Evolutionary conservation across 495 filamentous ascomycete species (phyloP).

Genomic region (Penicillium canescens): DNA sequence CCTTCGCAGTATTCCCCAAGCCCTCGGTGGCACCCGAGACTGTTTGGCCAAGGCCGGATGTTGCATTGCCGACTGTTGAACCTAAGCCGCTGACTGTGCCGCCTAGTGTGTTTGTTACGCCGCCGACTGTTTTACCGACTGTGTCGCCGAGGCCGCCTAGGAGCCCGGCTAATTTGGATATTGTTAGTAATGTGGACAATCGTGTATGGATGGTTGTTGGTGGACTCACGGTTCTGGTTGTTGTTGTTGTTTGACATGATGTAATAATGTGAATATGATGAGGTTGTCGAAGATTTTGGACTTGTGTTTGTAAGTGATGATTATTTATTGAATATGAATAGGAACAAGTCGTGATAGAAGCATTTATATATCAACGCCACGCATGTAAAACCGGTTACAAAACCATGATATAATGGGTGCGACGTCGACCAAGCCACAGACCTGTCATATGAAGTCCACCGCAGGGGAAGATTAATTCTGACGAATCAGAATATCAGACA

Average conservation of each 20-base stretch:
- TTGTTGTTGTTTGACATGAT: constrained; percentile 1
- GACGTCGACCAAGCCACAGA: constrained; percentile 16
- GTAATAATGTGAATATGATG: neutral
- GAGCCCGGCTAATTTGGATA: constrained; percentile 19
- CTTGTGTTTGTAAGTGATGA: no score
- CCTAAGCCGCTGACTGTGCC: constrained; percentile 33
- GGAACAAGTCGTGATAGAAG: neutral
- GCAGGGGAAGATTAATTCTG: neutral
- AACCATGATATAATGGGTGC: constrained; percentile 29
- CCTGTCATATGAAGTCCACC: constrained; percentile 8
- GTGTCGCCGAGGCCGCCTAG: constrained; percentile 37
- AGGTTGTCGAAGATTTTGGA: neutral
- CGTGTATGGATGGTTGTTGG: neutral
- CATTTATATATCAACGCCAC: constrained; percentile 1
- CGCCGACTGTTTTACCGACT: constrained; percentile 37
- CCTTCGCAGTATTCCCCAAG: constrained; percentile 35
- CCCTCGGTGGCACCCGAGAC: constrained; percentile 34
- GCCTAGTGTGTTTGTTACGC: constrained; percentile 37
- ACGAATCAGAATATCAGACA: neutral
- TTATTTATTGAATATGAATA: neutral
- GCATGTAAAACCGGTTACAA: constrained; percentile 13
- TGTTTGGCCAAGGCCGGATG: constrained; percentile 34
- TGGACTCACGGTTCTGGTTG: constrained; percentile 2
- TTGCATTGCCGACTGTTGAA: constrained; percentile 35
- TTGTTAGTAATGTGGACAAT: neutral